phyloP scores from a whole-genome alignment of 2,329 filamentous ascomycete genomes.

The Eutypella sp. region DNA sequence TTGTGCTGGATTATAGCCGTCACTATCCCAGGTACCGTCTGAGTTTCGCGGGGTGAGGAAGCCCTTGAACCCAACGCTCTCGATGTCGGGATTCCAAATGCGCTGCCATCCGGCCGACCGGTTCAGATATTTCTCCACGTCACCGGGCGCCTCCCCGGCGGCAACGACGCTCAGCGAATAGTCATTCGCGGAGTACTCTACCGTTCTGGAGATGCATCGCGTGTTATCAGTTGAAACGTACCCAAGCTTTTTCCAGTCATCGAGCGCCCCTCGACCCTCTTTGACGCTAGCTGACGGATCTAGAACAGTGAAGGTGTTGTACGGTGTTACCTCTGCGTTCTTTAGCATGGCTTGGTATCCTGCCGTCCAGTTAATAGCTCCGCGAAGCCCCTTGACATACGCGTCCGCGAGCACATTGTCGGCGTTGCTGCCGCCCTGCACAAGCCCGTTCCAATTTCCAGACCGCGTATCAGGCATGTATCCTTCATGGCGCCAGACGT shows the following conservation, averaged over 20 bases:
- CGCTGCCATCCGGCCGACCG: conserved; percentile 34
- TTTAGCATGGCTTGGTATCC: conserved; percentile 50
- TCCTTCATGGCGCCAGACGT: conserved; percentile 51
- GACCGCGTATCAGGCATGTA: conserved; percentile 51
- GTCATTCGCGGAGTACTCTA: conserved; percentile 56
- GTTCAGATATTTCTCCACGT: conserved; percentile 46
- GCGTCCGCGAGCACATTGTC: conserved; percentile 59
- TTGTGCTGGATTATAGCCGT: conserved; percentile 1
- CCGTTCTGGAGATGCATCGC: conserved; percentile 48
- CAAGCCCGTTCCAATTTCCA: conserved; percentile 52
- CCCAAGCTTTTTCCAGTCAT: conserved; percentile 52
- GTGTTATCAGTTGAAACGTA: conserved; percentile 51
- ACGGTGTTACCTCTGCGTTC: conserved; percentile 49
- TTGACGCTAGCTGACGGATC: conserved; percentile 50
- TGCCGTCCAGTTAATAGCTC: conserved; percentile 47
- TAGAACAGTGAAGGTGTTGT: conserved; percentile 43
- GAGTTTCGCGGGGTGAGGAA: conserved; percentile 18
- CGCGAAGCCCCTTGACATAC: conserved; percentile 47
- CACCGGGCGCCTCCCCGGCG: conserved; percentile 42
- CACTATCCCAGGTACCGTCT: conserved; percentile 6
- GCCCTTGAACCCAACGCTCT: conserved; percentile 8
- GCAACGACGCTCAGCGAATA: conserved; percentile 53
- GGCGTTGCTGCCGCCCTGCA: conserved; percentile 55
- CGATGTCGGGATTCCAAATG: conserved; percentile 10
- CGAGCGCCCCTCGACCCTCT: conserved; percentile 52